A percentile compares a stretch with the other conserved stretches of the same genome.
Conservation (phyloP, 805 yeast species). For the Saturnispora sekii region DNA sequence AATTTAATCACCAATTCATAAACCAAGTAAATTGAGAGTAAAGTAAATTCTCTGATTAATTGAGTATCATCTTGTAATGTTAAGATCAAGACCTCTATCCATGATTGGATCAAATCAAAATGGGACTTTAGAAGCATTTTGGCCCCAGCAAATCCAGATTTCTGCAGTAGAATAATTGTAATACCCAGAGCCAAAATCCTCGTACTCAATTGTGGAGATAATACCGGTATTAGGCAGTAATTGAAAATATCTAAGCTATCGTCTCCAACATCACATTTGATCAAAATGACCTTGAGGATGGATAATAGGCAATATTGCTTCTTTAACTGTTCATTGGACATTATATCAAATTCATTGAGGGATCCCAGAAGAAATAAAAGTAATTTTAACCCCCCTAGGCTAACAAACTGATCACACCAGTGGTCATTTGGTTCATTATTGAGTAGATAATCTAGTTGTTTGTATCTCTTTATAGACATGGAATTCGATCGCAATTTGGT, state of each 20-base stretch:
- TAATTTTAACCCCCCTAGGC: conserved; percentile 71
- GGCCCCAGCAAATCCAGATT: not conserved
- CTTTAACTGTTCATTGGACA: conserved; percentile 44
- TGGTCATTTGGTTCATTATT: conserved; percentile 16
- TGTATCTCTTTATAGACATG: conserved; percentile 33
- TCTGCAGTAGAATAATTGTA: conserved; percentile 36
- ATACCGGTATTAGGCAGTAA: conserved; percentile 23
- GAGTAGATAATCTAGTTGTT: conserved; percentile 20
- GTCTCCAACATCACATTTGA: conserved; percentile 51
- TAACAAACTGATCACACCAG: conserved; percentile 78
- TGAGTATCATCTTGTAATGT: conserved; percentile 8
- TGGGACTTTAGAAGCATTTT: not conserved
- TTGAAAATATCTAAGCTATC: conserved; percentile 29
- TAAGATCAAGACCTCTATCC: not conserved
- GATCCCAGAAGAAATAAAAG: conserved; percentile 59
- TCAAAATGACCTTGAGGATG: conserved; percentile 63
- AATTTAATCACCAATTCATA: conserved; percentile 49
- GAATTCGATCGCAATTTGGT: conserved; percentile 27
- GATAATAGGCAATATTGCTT: conserved; percentile 68
- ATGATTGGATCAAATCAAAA: conserved; percentile 1
- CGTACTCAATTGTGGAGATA: conserved; percentile 68
- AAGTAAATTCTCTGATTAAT: conserved; percentile 45
- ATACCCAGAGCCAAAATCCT: conserved; percentile 75
- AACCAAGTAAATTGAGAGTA: conserved; percentile 60
- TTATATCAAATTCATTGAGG: conserved; percentile 31